Percentiles rank a stretch among this genome's conserved stretches.
Conservation (phyloP, 2,329 filamentous ascomycete species). For the Trichophyton benhamiae region DNA sequence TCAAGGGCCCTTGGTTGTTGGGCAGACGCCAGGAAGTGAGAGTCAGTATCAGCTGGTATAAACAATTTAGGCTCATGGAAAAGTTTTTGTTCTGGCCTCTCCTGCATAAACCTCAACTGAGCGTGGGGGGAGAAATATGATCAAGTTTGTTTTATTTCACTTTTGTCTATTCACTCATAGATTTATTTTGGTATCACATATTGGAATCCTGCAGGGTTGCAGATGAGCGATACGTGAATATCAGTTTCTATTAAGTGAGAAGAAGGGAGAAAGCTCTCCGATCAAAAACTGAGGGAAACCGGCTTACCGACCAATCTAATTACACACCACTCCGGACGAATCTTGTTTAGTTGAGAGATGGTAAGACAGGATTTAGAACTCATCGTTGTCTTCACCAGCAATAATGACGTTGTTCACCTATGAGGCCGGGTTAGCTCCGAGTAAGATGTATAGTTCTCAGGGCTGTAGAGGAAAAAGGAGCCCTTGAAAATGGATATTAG, state of each 20-base stretch:
- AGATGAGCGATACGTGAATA: background rate
- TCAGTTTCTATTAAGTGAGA: background rate
- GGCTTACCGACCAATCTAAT: background rate
- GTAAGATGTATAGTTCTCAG: background rate
- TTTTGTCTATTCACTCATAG: background rate
- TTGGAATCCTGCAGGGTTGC: background rate
- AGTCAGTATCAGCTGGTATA: background rate
- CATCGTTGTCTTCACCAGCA: conserved; percentile 71
- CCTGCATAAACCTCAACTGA: background rate
- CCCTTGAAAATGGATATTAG: background rate
- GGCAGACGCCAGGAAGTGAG: background rate
- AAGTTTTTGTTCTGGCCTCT: background rate
- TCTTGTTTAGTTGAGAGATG: background rate
- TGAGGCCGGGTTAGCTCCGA: conserved; percentile 13
- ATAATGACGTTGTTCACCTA: conserved; percentile 87
- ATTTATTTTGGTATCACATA: background rate
- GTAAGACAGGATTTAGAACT: conserved; percentile 48
- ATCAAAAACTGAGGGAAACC: background rate
- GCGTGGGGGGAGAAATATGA: background rate
- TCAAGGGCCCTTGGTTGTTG: background rate
- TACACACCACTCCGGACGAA: background rate
- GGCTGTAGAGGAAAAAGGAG: background rate
- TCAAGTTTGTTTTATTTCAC: background rate
- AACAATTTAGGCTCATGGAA: background rate
- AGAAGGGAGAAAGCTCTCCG: background rate